phyloP scores from a whole-genome alignment of 176 grass and related monocot genomes.

The Oropetium thomaeum region DNA sequence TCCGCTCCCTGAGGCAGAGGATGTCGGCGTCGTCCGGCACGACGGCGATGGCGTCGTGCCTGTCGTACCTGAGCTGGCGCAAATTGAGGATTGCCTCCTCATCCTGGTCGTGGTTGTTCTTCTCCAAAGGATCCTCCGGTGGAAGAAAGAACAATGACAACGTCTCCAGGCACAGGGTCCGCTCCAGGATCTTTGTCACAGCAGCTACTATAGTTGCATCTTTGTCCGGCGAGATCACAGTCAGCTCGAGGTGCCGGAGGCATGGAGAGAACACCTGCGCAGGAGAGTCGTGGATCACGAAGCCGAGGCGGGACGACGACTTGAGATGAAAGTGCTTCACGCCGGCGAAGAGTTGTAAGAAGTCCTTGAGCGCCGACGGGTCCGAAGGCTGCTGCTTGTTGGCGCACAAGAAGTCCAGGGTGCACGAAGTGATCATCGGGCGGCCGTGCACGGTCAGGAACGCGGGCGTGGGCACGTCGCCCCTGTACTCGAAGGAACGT shows the following conservation, averaged over 20 bases:
- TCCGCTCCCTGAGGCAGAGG: neutral
- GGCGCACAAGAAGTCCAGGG: neutral
- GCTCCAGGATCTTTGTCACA: neutral
- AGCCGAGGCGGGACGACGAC: neutral
- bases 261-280: neutral
- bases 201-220: neutral
- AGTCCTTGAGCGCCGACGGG: neutral
- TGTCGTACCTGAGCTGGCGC: slow-evolving; percentile 14
- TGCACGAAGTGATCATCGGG: neutral
- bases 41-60: neutral
- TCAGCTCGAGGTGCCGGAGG: slow-evolving; percentile 5
- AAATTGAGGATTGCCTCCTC: neutral
- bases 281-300: neutral
- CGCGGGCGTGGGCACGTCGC: neutral
- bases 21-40: neutral
- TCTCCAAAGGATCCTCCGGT: neutral
- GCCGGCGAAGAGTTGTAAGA: neutral
- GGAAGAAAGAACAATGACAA: neutral
- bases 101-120: neutral
- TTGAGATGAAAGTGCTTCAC: neutral
- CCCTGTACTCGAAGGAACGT: neutral
- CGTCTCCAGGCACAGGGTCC: neutral
- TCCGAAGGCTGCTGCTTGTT: too few species aligned
- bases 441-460: neutral
- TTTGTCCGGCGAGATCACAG: neutral